These are phyloP conservation scores for Flaveria linearis DNA, from an alignment of 129 eudicot species.

Conservation along the genomic window DNA sequence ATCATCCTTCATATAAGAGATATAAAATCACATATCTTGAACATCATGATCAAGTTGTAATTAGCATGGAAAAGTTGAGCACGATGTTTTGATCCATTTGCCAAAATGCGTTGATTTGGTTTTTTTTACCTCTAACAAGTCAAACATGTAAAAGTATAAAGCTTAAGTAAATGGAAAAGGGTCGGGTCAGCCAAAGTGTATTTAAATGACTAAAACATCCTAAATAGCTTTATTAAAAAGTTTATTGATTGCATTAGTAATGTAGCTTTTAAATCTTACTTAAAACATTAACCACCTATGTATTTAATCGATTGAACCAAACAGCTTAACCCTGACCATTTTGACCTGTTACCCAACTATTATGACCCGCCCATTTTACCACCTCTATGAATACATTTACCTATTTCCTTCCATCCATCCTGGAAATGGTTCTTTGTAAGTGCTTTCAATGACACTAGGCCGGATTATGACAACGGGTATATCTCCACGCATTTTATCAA, in stretches of 20 bases:
- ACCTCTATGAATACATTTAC: conserved; percentile 32
- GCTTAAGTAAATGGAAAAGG: too few relatives aligned
- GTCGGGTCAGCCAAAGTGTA: neutral
- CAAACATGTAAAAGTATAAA: neutral
- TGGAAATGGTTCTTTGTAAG: conserved; percentile 91
- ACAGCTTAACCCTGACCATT: neutral
- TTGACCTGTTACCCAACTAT: neutral
- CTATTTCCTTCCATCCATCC: conserved; percentile 99
- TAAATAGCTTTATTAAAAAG: neutral
- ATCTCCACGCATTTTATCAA: conserved; percentile 80
- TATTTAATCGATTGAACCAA: neutral
- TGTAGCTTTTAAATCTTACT: neutral
- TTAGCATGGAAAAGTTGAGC: neutral
- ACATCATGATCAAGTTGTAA: conserved; percentile 17
- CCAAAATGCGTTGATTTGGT: neutral
- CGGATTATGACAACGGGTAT: conserved; percentile 87
- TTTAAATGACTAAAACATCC: neutral
- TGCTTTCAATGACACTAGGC: conserved; percentile 96
- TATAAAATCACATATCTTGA: conserved; percentile 6
- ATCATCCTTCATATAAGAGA: conserved; percentile 67
- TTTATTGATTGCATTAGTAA: neutral
- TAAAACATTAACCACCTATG: neutral
- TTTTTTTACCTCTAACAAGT: neutral
- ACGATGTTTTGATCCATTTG: neutral
- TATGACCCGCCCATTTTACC: neutral